Percentiles rank a stretch among this genome's conserved stretches.
These are phyloP conservation scores for Acacia pycnantha DNA, from an alignment of 331 rosid genomes.

Conservation along the genomic window DNA sequence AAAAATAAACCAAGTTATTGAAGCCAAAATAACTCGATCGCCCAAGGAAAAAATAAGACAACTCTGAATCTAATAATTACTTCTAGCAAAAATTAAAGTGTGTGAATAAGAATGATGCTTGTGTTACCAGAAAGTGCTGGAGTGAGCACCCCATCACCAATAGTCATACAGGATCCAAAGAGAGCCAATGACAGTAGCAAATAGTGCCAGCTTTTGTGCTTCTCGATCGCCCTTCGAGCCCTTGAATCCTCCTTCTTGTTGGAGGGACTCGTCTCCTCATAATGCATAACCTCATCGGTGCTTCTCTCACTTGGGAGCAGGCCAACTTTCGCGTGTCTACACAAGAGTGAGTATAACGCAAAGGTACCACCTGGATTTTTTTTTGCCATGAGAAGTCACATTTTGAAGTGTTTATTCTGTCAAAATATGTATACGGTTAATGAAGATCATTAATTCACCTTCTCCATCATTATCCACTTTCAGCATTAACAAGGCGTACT, in stretches of 20 bases:
- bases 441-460: constrained; percentile 42
- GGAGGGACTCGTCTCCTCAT: constrained; percentile 37
- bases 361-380: constrained; percentile 61
- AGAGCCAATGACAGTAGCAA: constrained; percentile 68
- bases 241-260: constrained; percentile 51
- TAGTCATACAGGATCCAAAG: constrained; percentile 78
- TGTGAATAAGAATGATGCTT: neutral
- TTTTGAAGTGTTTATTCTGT: neutral
- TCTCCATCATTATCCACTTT: constrained; percentile 75
- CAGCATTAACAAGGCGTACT: constrained; percentile 66
- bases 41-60: neutral
- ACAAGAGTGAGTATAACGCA: constrained; percentile 78
- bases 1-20: neutral
- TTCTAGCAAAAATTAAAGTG: constrained; percentile 15
- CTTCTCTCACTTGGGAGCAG: constrained; percentile 68
- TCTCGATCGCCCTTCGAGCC: constrained; percentile 67
- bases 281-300: constrained; percentile 43
- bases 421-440: neutral
- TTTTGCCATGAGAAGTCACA: constrained; percentile 2
- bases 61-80: neutral
- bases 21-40: neutral
- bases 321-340: constrained; percentile 85
- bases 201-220: constrained; percentile 59
- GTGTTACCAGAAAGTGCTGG: constrained; percentile 77
- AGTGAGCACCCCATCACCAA: constrained; percentile 74